Evolutionary conservation across 306 rosid genomes (phyloP), one percentile per base, ranked within the genome.

Genomic region (Fragaria nilgerrensis): DNA sequence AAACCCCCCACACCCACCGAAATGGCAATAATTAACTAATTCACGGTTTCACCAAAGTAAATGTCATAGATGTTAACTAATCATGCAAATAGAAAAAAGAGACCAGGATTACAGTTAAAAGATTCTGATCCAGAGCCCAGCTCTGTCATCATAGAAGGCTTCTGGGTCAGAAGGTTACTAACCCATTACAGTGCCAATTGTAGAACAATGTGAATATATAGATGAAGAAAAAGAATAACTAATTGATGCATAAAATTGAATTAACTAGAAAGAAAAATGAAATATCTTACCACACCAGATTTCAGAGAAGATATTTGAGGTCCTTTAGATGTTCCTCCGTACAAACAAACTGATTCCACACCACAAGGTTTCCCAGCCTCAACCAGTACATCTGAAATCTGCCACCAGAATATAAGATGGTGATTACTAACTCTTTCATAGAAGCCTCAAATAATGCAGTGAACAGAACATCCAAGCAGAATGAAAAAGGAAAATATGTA

Each of bases 241-340:
- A n/a, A 8, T 10, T 17, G 25, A 13, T 13, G 7, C 0, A 65
- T 9, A 49, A 16, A 71, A 44, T 67, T 7, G 70, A 13, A 20
- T 65, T 73, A 84, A 68, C 65, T 75, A 67, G 20, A 68, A 68
- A 55, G 48, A 78, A 78, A 77, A 83, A 62, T 67, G 37, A 75
- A 74, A 84, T 64, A 80, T 82, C 99, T 86, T 88, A 95, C 97
- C 79, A 92, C 76, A 68, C 99, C 99, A 86, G 97, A 88, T 85
- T 95, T 92, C 20, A 95, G 82, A 45, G 89, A 41, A 68, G 93
- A 77, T 78, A 92, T 92, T 74, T 95, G 99, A 34, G 93, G 95
- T 67, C 86, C 90, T 86, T 92, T 95, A 72, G 97, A 87, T 66
- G 96, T 90, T 85, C 99, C 99, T 80, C 99, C 99, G 58, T 92